Evolutionary conservation across 306 rosid genomes (phyloP).

Genomic region (Betula pendula): DNA sequence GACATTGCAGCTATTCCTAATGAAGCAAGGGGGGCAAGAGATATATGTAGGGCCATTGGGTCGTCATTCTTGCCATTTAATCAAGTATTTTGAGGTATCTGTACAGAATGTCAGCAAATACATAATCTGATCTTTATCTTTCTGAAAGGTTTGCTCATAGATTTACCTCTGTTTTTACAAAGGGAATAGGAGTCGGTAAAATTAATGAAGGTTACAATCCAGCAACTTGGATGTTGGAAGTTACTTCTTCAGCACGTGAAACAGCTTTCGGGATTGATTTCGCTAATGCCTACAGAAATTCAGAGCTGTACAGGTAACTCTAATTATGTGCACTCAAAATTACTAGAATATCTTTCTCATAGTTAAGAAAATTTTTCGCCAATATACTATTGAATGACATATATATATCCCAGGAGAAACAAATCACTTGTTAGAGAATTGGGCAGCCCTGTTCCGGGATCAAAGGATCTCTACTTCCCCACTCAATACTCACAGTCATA

Average conservation of each 20-base stretch:
- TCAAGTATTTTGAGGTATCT: constrained; percentile 66
- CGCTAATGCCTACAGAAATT: constrained; percentile 49
- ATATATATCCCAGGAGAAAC: constrained; percentile 61
- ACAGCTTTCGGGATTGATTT: constrained; percentile 57
- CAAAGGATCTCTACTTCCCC: constrained; percentile 63
- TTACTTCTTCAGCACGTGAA: constrained; percentile 64
- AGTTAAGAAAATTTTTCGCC: neutral
- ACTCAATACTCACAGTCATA: constrained; percentile 58
- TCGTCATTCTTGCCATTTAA: constrained; percentile 51
- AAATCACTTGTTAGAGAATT: constrained; percentile 59
- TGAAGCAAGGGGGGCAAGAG: constrained; percentile 78
- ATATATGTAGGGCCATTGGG: constrained; percentile 73
- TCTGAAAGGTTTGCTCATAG: constrained; percentile 1
- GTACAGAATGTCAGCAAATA: constrained; percentile 4
- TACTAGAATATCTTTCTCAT: neutral
- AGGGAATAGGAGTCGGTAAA: constrained; percentile 66
- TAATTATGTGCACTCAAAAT: neutral
- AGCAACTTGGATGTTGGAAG: constrained; percentile 96
- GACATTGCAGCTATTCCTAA: constrained; percentile 40
- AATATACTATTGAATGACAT: neutral
- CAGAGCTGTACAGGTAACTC: constrained; percentile 58
- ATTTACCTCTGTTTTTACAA: neutral
- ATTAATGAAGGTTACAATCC: constrained; percentile 85
- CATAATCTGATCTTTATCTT: neutral
- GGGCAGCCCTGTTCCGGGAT: constrained; percentile 45